A percentile compares a stretch with the other conserved stretches of the same genome.
These are phyloP conservation scores for Echinosphaeria canescens DNA, from an alignment of 2,329 filamentous ascomycete genomes.

Conservation along the genomic window DNA sequence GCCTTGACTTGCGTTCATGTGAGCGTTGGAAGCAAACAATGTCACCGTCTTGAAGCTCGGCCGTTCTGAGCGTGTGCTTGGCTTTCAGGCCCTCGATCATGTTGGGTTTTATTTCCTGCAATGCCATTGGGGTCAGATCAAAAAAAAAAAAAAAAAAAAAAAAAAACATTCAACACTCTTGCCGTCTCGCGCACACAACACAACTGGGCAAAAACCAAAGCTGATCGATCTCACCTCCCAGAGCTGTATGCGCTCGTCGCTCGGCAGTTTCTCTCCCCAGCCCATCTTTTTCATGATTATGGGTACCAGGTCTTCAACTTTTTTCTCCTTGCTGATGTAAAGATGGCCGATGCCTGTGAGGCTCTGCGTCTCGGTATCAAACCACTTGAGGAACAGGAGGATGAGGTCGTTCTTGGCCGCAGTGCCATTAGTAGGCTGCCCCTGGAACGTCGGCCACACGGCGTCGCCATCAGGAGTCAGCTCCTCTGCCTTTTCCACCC, in stretches of 20 bases:
- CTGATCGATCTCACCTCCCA: constrained; percentile 41
- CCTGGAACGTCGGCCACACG: constrained; percentile 45
- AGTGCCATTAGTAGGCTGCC: no score
- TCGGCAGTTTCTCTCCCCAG: constrained; percentile 57
- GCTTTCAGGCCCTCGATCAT: constrained; percentile 94
- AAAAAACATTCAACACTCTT: no score
- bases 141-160: background rate
- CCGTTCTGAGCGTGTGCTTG: constrained; percentile 72
- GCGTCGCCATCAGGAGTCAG: constrained; percentile 45
- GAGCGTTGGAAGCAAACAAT: constrained; percentile 83
- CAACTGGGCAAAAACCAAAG: no score
- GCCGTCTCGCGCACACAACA: no score
- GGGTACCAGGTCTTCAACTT: constrained; percentile 64
- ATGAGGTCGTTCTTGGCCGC: constrained; percentile 42
- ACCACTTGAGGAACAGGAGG: constrained; percentile 82
- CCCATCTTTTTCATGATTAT: constrained; percentile 65
- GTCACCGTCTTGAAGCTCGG: constrained; percentile 92
- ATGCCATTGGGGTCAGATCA: constrained; percentile 5
- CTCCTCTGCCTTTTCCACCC: constrained; percentile 60
- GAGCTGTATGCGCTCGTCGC: constrained; percentile 39
- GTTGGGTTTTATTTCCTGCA: constrained; percentile 76
- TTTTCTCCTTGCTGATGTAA: constrained; percentile 75
- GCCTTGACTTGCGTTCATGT: constrained; percentile 21
- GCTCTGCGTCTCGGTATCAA: constrained; percentile 56
- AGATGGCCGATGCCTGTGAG: constrained; percentile 62